Conservation (phyloP, 2,329 filamentous ascomycete species). For the Lasiodiplodia sp. region DNA sequence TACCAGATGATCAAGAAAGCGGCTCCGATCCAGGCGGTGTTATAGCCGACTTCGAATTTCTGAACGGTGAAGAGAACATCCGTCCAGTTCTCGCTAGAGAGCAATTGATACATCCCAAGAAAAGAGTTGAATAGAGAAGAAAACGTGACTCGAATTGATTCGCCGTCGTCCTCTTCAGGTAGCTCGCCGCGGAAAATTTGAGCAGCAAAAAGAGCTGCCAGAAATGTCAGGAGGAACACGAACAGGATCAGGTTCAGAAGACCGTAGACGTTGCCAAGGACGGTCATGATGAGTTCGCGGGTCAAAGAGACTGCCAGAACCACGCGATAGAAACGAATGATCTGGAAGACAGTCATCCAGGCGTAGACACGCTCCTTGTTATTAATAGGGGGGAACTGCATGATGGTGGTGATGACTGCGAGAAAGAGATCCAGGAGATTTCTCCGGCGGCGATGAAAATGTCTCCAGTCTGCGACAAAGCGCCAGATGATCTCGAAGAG, state of each 20-base stretch:
- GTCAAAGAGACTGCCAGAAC: constrained; percentile 90
- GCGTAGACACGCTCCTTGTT: constrained; percentile 71
- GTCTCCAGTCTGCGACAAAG: constrained; percentile 78
- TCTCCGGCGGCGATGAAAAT: constrained; percentile 74
- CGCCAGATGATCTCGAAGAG: constrained; percentile 83
- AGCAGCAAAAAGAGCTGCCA: constrained; percentile 90
- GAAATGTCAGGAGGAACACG: constrained; percentile 92
- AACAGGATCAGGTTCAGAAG: constrained; percentile 94
- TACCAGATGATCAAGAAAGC: constrained; percentile 95
- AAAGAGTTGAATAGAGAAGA: constrained; percentile 94
- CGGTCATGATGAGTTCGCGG: constrained; percentile 81
- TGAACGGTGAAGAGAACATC: constrained; percentile 84
- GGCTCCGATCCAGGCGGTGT: constrained; percentile 91
- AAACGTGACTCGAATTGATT: constrained; percentile 77
- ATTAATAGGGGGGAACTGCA: constrained; percentile 83
- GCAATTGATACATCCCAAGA: constrained; percentile 94
- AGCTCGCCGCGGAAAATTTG: constrained; percentile 93
- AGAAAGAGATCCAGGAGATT: constrained; percentile 85
- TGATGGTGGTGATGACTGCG: constrained; percentile 81
- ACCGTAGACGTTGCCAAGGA: constrained; percentile 90
- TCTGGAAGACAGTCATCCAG: constrained; percentile 93
- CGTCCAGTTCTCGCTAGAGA: constrained; percentile 98
- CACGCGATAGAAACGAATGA: constrained; percentile 88
- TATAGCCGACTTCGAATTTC: constrained; percentile 66
- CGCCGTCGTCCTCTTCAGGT: constrained; percentile 68